Evolutionary conservation across 2,329 filamentous ascomycete genomes (phyloP).

Genomic region (Daldinia sp.): DNA sequence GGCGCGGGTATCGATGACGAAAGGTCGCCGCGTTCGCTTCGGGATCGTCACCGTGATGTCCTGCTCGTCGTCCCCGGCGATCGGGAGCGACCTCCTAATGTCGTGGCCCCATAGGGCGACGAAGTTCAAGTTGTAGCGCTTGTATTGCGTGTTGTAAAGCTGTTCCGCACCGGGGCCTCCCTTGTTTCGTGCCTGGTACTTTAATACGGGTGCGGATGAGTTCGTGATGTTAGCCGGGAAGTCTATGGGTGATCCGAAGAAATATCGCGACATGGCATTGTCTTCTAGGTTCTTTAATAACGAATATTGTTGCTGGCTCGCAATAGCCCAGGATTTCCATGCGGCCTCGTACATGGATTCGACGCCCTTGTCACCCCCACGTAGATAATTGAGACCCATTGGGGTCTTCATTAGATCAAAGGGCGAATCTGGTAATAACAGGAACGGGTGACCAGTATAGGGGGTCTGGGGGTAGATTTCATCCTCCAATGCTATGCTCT

Average conservation of each 20-base stretch:
- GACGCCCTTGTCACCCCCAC: conserved; percentile 42
- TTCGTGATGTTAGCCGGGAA: conserved; percentile 38
- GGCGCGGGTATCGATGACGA: conserved; percentile 66
- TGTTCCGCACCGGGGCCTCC: conserved; percentile 48
- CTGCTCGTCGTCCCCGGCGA: conserved; percentile 61
- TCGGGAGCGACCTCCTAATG: conserved; percentile 59
- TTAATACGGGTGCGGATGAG: conserved; percentile 29
- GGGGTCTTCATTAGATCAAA: conserved; percentile 60
- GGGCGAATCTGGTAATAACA: conserved; percentile 55
- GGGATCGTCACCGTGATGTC: conserved; percentile 58
- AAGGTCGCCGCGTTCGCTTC: conserved; percentile 54
- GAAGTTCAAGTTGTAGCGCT: conserved; percentile 66
- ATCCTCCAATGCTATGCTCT: conserved; percentile 19
- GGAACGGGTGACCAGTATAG: conserved; percentile 64
- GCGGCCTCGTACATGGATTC: conserved; percentile 54
- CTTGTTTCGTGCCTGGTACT: conserved; percentile 29
- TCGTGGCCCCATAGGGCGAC: conserved; percentile 65
- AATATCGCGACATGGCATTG: conserved; percentile 59
- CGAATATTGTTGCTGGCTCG: conserved; percentile 61
- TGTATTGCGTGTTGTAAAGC: conserved; percentile 61
- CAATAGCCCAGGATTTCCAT: conserved; percentile 63
- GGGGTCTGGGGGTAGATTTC: conserved; percentile 52
- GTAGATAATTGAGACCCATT: conserved; percentile 55
- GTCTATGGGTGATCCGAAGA: conserved; percentile 55
- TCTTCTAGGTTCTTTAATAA: conserved; percentile 64